Base-by-base conservation (phyloP, 495 filamentous ascomycete genomes). In the Aspergillus haitiensis region DNA sequence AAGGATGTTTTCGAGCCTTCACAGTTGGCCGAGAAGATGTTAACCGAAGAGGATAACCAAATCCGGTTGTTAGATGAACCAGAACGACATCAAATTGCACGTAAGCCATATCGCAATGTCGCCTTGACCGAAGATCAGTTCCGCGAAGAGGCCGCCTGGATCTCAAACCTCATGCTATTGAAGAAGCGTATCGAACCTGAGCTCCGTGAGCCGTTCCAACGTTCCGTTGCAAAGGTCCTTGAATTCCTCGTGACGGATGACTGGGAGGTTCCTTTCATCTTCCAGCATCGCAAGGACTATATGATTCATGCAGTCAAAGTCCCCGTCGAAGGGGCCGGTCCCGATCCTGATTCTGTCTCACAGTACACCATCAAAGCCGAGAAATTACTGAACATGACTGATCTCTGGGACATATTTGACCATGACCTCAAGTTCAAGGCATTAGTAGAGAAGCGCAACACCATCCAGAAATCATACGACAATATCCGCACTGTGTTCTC, bases 1-100 rank as follows among this genome's bases (percentile, higher is more conserved):
- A 96, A 97, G 74, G 93, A 98, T 70, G 93, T 98, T 57, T 98
- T 98, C 60, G 94, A 98, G 73, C 95, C 95, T 2, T 93, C 92
- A 2, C 90, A 98, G 72, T 84, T 98, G 42, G 84, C 84, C 39
- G 94, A 98, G 71, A 91, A 89, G 72, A 89, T 98, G 72, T 84
- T 98, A 36, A 98, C 94, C 5, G 94, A 98, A 55, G 92, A 91
- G 49, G 94, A 98, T 67, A 95, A 97, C 70, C 77, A 83, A 52
- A 97, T 98, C 56, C 89, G 94, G 13, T 78, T 84, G 52, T 83
- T 81, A 12, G 94, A 98, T 71, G 87, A 96, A 58, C 95, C 94
- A 3, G 94, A 98, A 73, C 86, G 94, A 56, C 94, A 96, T 73
- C 94, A 98, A 68, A 79, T 98, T 42, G 88, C 92, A 32, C 86